Conservation (phyloP, 2,329 filamentous ascomycete genomes). For the Cordyceps cateniannulata region DNA sequence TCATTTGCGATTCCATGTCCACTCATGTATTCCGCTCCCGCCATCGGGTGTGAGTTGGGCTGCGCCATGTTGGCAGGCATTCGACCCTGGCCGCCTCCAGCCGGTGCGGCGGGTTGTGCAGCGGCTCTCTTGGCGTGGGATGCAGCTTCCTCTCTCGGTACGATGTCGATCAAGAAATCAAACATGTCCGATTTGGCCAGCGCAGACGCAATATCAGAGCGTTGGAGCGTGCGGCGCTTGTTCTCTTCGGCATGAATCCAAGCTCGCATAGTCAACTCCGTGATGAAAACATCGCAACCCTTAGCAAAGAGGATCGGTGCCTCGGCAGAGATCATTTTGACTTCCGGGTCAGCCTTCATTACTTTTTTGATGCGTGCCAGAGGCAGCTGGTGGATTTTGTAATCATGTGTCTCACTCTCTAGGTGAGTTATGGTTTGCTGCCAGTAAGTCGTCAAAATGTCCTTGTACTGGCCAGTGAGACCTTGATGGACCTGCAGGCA, state of each 20-base stretch:
- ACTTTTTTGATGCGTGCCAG: slow-evolving; percentile 99
- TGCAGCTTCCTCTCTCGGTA: slow-evolving; percentile 87
- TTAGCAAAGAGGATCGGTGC: slow-evolving; percentile 97
- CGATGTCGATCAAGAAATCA: slow-evolving; percentile 98
- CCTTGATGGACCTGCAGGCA: slow-evolving; percentile 82
- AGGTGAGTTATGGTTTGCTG: slow-evolving; percentile 96
- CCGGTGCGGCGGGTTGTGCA: slow-evolving; percentile 41
- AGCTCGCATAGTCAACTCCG: slow-evolving; percentile 95
- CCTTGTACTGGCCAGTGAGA: slow-evolving; percentile 83
- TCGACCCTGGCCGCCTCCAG: slow-evolving; percentile 43
- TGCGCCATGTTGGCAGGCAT: slow-evolving; percentile 45
- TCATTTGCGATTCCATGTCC: slow-evolving; percentile 60
- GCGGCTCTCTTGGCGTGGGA: slow-evolving; percentile 73
- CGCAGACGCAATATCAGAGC: slow-evolving; percentile 93
- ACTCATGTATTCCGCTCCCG: slow-evolving; percentile 55
- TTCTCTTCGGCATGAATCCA: slow-evolving; percentile 99
- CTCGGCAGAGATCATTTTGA: slow-evolving; percentile 99
- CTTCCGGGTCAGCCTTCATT: slow-evolving; percentile 98
- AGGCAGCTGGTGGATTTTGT: slow-evolving; percentile 95
- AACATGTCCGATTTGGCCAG: slow-evolving; percentile 99
- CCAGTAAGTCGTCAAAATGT: slow-evolving; percentile 98
- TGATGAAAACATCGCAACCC: slow-evolving; percentile 98
- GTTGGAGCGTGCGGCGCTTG: slow-evolving; percentile 89
- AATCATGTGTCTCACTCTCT: slow-evolving; percentile 92
- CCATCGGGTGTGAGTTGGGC: slow-evolving; percentile 51